phyloP scores from a whole-genome alignment of 1,284 basidiomycete species.

The Boletellus deceptivus region DNA sequence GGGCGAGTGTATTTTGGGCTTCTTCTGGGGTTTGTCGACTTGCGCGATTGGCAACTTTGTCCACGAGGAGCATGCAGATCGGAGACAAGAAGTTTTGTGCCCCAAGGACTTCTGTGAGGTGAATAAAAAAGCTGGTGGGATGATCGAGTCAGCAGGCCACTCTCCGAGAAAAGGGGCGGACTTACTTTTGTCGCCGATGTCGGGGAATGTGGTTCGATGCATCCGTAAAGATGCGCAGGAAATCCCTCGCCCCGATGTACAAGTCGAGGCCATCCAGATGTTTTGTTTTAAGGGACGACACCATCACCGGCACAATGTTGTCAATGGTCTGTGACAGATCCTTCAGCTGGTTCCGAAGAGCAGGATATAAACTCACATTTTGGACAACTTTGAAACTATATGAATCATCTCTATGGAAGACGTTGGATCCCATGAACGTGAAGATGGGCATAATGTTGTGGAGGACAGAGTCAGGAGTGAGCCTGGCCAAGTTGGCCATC shows the following conservation, averaged over 20 bases:
- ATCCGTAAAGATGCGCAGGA: conserved; percentile 86
- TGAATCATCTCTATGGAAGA: conserved; percentile 94
- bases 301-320: conserved; percentile 92
- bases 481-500: conserved; percentile 79
- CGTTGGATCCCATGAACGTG: conserved; percentile 97
- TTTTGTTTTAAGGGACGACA: conserved; percentile 64
- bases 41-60: conserved; percentile 72
- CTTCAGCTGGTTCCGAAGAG: conserved; percentile 2
- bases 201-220: conserved; percentile 85
- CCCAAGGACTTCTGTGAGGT: conserved; percentile 87
- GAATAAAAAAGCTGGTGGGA: conserved; percentile 76
- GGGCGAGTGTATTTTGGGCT: conserved; percentile 54
- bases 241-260: conserved; percentile 65
- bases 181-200: conserved; percentile 85
- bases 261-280: conserved; percentile 57
- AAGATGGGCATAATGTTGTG: conserved; percentile 99
- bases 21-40: conserved; percentile 66
- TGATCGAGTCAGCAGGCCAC: conserved; percentile 9
- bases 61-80: conserved; percentile 82
- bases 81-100: conserved; percentile 81
- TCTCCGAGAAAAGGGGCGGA: conserved; percentile 37
- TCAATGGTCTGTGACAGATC: conserved; percentile 72
- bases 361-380: conserved; percentile 50
- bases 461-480: conserved; percentile 88
- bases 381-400: conserved; percentile 96